These are phyloP conservation scores for Candida vartiovaarae DNA, from an alignment of 805 yeast genomes.

Conservation along the genomic window DNA sequence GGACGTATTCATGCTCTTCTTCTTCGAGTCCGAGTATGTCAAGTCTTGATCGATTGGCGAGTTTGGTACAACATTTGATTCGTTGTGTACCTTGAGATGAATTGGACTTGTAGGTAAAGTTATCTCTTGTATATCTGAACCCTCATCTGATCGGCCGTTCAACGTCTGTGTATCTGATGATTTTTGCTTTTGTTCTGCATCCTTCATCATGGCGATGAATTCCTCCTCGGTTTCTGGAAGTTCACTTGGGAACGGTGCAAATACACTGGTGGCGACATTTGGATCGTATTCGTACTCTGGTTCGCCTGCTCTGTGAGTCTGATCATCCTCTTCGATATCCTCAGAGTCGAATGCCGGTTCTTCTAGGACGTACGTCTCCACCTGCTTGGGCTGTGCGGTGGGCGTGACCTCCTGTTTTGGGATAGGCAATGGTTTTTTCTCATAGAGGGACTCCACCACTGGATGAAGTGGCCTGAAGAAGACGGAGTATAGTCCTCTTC, in stretches of 20 bases:
- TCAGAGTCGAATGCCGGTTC: constrained; percentile 2
- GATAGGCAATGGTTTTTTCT: no score
- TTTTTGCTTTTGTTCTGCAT: neutral
- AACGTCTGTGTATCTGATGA: neutral
- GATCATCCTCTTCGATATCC: neutral
- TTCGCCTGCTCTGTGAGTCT: neutral
- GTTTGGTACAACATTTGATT: neutral
- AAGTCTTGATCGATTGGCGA: constrained; percentile 2
- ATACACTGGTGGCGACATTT: constrained; percentile 9
- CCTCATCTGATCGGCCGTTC: no score
- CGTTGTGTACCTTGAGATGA: neutral
- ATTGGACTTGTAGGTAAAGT: neutral
- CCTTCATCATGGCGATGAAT: constrained; percentile 1
- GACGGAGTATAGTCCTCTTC: neutral
- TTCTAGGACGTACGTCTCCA: neutral
- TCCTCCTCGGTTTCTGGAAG: constrained; percentile 2
- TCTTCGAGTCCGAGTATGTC: constrained; percentile 2
- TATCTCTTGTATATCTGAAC: neutral
- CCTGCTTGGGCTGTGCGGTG: no score
- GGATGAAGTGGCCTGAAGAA: no score
- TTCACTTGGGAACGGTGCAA: constrained; percentile 12
- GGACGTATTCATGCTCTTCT: constrained; percentile 8
- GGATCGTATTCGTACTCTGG: constrained; percentile 6
- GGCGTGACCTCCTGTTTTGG: no score
- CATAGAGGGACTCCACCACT: no score